Percentiles rank a stretch among this genome's conserved stretches.
Evolutionary conservation across 805 yeast species (phyloP).

Genomic region (Wickerhamiella occidentalis): DNA sequence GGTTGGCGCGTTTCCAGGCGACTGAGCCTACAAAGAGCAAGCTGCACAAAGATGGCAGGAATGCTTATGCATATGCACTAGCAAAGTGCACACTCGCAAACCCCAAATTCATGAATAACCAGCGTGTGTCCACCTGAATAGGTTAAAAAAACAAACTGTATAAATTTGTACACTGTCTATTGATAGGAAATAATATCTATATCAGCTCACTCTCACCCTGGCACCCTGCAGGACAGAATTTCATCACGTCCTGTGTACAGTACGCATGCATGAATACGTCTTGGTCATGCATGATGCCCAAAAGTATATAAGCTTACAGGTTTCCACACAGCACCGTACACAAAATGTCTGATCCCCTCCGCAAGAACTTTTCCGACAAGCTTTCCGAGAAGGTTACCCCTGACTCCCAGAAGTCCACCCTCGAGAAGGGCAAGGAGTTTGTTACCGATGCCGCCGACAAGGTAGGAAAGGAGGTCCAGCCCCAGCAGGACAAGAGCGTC

Average conservation of each 20-base stretch:
- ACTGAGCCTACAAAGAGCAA: neutral
- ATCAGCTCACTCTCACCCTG: neutral
- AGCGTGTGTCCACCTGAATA: no score
- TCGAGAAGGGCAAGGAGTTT: slow-evolving; percentile 58
- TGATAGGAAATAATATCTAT: neutral
- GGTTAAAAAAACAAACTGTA: no score
- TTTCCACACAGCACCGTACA: neutral
- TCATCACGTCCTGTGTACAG: neutral
- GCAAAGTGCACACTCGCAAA: neutral
- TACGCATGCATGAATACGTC: neutral
- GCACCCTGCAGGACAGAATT: neutral
- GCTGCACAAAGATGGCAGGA: neutral
- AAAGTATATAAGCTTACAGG: neutral
- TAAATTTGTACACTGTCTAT: neutral
- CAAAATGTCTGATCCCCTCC: slow-evolving; percentile 35
- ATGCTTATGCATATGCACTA: slow-evolving; percentile 2
- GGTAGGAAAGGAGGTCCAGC: slow-evolving; percentile 45
- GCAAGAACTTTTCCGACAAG: slow-evolving; percentile 67
- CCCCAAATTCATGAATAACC: neutral
- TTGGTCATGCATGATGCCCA: neutral
- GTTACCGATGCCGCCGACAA: slow-evolving; percentile 58
- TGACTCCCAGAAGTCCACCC: slow-evolving; percentile 50
- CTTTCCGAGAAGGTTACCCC: slow-evolving; percentile 56
- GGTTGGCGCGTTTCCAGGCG: neutral
- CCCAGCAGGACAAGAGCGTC: slow-evolving; percentile 39